Evolutionary conservation across 306 rosid genomes (phyloP).

Genomic region (Vigna unguiculata): DNA sequence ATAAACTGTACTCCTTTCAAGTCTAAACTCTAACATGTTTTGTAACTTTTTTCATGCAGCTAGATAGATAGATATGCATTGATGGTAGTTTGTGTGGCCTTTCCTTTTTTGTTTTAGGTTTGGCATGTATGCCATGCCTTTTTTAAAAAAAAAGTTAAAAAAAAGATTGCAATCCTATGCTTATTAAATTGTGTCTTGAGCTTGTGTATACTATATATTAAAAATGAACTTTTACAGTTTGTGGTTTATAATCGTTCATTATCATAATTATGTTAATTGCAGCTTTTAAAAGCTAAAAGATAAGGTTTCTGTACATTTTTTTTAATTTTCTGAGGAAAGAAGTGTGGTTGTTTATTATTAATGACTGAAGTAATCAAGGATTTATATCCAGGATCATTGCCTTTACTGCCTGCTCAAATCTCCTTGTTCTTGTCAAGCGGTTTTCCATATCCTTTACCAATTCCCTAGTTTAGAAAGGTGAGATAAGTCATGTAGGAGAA

Average conservation of each 20-base stretch:
- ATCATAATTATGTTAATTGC: neutral
- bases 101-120: neutral
- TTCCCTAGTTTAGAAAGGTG: too few relatives aligned
- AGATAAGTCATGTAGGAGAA: too few relatives aligned
- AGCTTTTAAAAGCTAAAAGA: constrained; percentile 8
- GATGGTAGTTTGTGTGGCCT: constrained; percentile 12
- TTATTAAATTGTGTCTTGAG: constrained; percentile 14
- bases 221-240: constrained; percentile 18
- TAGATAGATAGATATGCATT: constrained; percentile 16
- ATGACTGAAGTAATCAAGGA: neutral
- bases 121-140: constrained; percentile 9
- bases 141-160: neutral
- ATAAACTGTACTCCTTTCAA: neutral
- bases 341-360: neutral
- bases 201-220: neutral
- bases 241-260: neutral
- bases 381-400: constrained; percentile 7
- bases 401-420: constrained; percentile 17
- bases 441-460: too few relatives aligned
- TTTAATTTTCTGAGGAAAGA: neutral
- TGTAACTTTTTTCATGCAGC: constrained; percentile 20
- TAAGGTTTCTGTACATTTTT: neutral
- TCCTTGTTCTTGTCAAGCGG: neutral
- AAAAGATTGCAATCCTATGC: constrained; percentile 8
- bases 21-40: neutral